Evolutionary conservation across 1,284 basidiomycete species (phyloP).

Genomic region (Ganoderma lingzhi): DNA sequence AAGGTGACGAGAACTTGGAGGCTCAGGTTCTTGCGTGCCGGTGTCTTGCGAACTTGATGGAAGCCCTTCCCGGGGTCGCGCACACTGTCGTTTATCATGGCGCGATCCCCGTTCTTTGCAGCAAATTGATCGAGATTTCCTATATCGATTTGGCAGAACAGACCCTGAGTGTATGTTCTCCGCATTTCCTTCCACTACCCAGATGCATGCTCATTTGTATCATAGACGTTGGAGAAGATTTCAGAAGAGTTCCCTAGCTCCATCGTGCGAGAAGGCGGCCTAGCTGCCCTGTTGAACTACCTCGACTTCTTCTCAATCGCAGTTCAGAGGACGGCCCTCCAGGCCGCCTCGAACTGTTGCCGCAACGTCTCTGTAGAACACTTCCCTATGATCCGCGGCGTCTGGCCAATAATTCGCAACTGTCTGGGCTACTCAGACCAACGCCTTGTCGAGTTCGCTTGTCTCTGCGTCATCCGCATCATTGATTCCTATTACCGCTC

Average conservation of each 20-base stretch:
- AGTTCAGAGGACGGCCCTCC: slow-evolving; percentile 95
- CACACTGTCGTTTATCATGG: slow-evolving; percentile 96
- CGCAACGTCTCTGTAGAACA: slow-evolving; percentile 88
- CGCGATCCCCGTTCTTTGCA: slow-evolving; percentile 93
- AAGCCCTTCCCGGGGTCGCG: slow-evolving; percentile 92
- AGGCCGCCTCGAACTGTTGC: slow-evolving; percentile 95
- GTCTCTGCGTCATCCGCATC: slow-evolving; percentile 91
- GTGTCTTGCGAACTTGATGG: slow-evolving; percentile 96
- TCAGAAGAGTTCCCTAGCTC: slow-evolving; percentile 95
- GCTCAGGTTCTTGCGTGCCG: slow-evolving; percentile 93
- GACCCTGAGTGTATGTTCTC: slow-evolving; percentile 85
- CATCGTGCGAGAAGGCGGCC: slow-evolving; percentile 93
- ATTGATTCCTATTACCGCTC: slow-evolving; percentile 91
- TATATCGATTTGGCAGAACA: slow-evolving; percentile 98
- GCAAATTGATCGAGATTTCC: slow-evolving; percentile 94
- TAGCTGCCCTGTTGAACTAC: slow-evolving; percentile 90
- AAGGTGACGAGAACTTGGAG: slow-evolving; percentile 88
- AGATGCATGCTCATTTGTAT: slow-evolving; percentile 35
- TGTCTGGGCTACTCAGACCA: slow-evolving; percentile 92
- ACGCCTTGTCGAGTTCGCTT: slow-evolving; percentile 92
- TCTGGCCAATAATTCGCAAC: slow-evolving; percentile 92
- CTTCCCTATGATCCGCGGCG: slow-evolving; percentile 87
- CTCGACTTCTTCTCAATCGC: slow-evolving; percentile 98
- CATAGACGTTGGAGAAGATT: slow-evolving; percentile 94
- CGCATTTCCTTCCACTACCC: slow-evolving; percentile 18